These are phyloP conservation scores for Pythium aphanidermatum DNA, from an alignment of 352 stramenopile genomes.

Conservation along the genomic window DNA sequence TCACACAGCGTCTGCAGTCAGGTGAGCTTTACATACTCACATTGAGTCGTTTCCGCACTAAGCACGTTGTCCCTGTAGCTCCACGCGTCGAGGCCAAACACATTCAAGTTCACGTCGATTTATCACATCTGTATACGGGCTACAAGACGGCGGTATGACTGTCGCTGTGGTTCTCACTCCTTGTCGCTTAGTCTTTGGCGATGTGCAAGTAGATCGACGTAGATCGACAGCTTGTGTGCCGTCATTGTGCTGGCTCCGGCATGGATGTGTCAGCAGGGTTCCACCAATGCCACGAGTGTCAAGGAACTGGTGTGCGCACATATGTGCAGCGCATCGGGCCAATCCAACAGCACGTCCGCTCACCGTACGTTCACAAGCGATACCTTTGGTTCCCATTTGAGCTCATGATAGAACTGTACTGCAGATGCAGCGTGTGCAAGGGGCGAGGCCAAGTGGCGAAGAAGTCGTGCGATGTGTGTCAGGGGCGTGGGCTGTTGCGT, in stretches of 20 bases:
- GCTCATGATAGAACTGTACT: too few species aligned
- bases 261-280: slow-evolving; percentile 29
- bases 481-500: slow-evolving; percentile 18
- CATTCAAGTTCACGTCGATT: slow-evolving; percentile 23
- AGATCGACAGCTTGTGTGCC: slow-evolving; percentile 28
- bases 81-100: slow-evolving; percentile 32
- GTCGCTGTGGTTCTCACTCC: neutral
- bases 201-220: slow-evolving; percentile 15
- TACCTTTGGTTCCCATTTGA: neutral
- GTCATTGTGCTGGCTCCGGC: slow-evolving; percentile 32
- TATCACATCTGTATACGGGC: slow-evolving; percentile 34
- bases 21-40: neutral
- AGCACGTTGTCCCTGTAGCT: too few species aligned
- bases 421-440: slow-evolving; percentile 34
- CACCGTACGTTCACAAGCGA: slow-evolving; percentile 14
- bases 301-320: slow-evolving; percentile 27
- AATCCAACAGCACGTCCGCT: slow-evolving; percentile 35
- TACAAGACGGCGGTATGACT: slow-evolving; percentile 13
- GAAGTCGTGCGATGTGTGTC: slow-evolving; percentile 27
- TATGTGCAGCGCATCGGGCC: slow-evolving; percentile 31
- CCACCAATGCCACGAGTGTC: slow-evolving; percentile 33
- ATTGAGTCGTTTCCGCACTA: neutral
- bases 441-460: slow-evolving; percentile 31
- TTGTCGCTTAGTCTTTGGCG: neutral
- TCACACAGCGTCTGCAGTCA: slow-evolving; percentile 13